Base-by-base conservation (phyloP, 2,329 filamentous ascomycete genomes). In the Uncinocarpus reesii region DNA sequence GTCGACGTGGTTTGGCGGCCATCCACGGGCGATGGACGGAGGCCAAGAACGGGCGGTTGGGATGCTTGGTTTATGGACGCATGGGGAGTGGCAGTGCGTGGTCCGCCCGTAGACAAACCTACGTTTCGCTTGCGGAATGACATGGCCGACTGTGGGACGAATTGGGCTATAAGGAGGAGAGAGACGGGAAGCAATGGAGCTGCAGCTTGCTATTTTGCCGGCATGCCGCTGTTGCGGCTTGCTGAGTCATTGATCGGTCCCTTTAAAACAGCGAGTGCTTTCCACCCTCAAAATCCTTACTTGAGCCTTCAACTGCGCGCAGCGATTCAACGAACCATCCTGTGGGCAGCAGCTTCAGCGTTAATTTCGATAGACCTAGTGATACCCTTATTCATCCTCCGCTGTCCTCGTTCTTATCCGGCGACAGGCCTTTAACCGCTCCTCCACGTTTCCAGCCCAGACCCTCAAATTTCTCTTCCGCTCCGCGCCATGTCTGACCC, bases 1-100 rank as follows among this genome's bases (percentile, higher is more conserved):
- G 92, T 96, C 0, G 92, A 98, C 1, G 85, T 96, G 6, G 86
- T 94, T 31, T 81, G 75, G 41, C 88, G 81, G 48, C 90, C 90
- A 62, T 95, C 89, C 26, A 94, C 71, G 40, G 89, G 86, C 10
- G 92, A 98, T 13, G 90, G 86, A 42, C 90, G 80, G 18, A 88
- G 75, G 15, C 81, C 81, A 36, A 71, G 67, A 15, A 61, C 60
- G 45, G 34, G 35, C 42, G 34, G 43, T 26, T 47, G 47, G 32
- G 54, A 52, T 20, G 54, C 45, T 24, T 52, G 52, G 20, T 46
- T 24, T 48, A 57, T 43, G 42, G 56, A 32, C 41, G 53, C 51
- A 55, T 60, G 63, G 43, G 57, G 52, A n/a, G 49, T 37, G 47
- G 64, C 55, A 42, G 66, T 51, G n/a, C 63, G 62, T 38, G 63